Evolutionary conservation across 768 basidiomycete genomes (phyloP), one percentile per base, ranked within the genome.

Genomic region (Hygrocybe punicea): DNA sequence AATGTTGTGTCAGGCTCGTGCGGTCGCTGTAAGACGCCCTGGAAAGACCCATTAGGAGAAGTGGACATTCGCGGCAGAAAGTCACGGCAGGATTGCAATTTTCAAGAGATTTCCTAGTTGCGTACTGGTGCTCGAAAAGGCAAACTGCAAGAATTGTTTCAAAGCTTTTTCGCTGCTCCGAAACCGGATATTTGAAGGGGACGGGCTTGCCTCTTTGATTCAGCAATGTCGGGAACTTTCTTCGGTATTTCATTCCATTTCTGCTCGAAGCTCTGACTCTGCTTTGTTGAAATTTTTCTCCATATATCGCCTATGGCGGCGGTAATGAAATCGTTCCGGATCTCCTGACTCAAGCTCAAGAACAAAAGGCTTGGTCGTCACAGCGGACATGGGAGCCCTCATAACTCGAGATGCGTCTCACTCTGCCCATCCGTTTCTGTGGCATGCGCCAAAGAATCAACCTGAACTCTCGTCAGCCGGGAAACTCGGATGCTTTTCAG

Each of bases 401-500:
- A 39, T 55, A 47, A 24, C 25, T 23, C 24, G 33, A 33, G 16
- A 55, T 47, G 40, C 23, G 23, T 23, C 53, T 29, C 53, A 1
- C 5, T 17, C 29, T 3, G 2, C 25, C 25, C 13, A 21, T 16
- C 25, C 29, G 13, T n/a, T 34, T 34, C 24, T 34, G 17, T 36
- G 25, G 54, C n/a, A 53, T 53, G 52, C 11, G 37, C 39, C 36
- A 47, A 23, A n/a, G 11, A 21, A 13, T 42, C 14, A 13, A 29
- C 7, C 11, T 19, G 21, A 47, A 29, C 25, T 6, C 54, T 19
- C 40, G 16, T 14, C 40, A 25, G 14, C n/a, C 9, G 14, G 34
- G 14, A 19, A 17, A 19, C 39, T 45, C 53, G 40, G 59, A 67
- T 66, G 55, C 56, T 62, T 39, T 47, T 57, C 46, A 37, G 61